Percentiles rank a stretch among this genome's conserved stretches.
phyloP scores from a whole-genome alignment of 2,329 filamentous ascomycete species.

The Coniochaeta prunicola region DNA sequence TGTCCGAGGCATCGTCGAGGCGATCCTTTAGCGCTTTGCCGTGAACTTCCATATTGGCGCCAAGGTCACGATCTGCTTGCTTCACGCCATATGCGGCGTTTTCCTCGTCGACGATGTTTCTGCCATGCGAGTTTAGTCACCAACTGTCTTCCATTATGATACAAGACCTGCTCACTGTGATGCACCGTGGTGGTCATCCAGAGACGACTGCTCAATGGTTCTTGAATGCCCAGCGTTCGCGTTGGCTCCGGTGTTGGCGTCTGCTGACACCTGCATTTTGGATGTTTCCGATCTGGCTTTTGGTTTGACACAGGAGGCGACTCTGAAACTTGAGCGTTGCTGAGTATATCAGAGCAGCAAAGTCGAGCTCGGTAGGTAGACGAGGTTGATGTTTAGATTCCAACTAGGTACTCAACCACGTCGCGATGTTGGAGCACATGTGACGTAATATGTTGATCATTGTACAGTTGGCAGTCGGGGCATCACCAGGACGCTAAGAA shows the following conservation, averaged over 20 bases:
- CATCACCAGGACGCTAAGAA: background rate
- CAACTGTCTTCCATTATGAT: background rate
- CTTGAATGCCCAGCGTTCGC: background rate
- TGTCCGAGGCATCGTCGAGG: background rate
- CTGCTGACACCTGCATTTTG: background rate
- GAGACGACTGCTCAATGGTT: constrained; percentile 1
- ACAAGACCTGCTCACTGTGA: background rate
- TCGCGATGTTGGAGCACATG: background rate
- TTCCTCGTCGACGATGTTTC: background rate
- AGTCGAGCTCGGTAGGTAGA: background rate
- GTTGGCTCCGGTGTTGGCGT: constrained; percentile 1
- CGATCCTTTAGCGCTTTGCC: background rate
- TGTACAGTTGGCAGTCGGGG: background rate
- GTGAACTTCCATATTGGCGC: background rate
- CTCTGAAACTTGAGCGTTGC: background rate
- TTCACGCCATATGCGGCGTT: background rate
- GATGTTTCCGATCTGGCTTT: background rate
- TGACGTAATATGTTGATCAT: background rate
- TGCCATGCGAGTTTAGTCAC: background rate
- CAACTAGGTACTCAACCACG: background rate
- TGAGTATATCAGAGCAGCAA: background rate
- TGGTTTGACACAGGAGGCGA: background rate
- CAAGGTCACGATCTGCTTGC: background rate
- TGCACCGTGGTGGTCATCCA: background rate
- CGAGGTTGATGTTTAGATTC: background rate